Base-by-base conservation (phyloP, 164 flowering plant genomes). In the Kingdonia uniflora region DNA sequence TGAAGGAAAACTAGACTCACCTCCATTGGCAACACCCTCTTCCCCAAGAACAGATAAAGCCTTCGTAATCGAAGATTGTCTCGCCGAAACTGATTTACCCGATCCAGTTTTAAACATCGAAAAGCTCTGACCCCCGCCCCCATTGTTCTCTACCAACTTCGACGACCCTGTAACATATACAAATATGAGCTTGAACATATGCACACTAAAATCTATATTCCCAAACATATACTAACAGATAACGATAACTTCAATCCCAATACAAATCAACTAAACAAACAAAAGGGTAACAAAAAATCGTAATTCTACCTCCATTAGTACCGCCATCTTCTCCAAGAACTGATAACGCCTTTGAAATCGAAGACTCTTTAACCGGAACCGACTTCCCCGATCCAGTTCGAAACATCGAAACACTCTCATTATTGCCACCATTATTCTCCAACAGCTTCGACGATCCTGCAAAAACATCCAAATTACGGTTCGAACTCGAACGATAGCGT, bases 41-140 rank as follows among this genome's bases (percentile, higher is more conserved):
- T 70, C 85, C 13, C 79, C 80, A 15, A 85, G 74, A 58, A 85
- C 68, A 15, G 85, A 72, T 19, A 71, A 58, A 6, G 96, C 96
- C 62, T 65, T 87, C 0, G 66, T 70, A 42, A 81, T 65, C 0
- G 96, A 85, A 60, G 88, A 75, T 54, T 62, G 69, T 48, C 76
- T 75, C 44, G 78, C 57, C 2, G 56, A 43, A 15, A 87, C 78
- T 14, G 83, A 65, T 52, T 71, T 82, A 48, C 94, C 94, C n/a
- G 51, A 71, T 42, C 86, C 96, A 13, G 81, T 87, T 38, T 69
- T 64, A 55, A 84, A 87, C 77, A 74, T 67, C n/a, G 80, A 74
- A 33, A 53, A 11, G 17, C 53, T 59, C 43, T 35, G 43, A 42
- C 41, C 20, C 6, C 15, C 50, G 11, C 41, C 12, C 5, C 26